Conservation (phyloP, 2,329 filamentous ascomycete genomes). For the Fusarium palustre region DNA sequence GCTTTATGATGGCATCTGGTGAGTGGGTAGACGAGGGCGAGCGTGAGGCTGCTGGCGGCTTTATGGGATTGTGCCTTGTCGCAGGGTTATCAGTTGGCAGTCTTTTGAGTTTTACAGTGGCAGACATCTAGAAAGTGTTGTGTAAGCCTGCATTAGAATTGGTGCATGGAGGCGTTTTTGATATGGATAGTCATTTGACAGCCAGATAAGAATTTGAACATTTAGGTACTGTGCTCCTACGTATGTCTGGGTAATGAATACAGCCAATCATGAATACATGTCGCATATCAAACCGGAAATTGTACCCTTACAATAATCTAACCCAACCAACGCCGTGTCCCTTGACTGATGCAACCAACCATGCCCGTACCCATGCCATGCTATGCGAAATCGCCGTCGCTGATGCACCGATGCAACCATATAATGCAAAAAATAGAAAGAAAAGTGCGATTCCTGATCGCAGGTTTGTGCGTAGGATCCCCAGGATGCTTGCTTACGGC, state of each 20-base stretch:
- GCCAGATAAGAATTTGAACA: conserved; percentile 24
- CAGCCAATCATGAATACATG: conserved; percentile 31
- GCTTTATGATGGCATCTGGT: conserved; percentile 90
- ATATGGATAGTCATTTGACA: conserved; percentile 18
- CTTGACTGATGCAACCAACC: conserved; percentile 40
- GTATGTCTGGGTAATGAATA: conserved; percentile 23
- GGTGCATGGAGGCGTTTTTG: conserved; percentile 21
- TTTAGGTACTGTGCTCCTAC: conserved; percentile 19
- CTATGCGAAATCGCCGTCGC: conserved; percentile 38
- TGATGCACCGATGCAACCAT: conserved; percentile 42
- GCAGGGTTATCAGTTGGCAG: conserved; percentile 87
- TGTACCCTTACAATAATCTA: conserved; percentile 29
- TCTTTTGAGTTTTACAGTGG: conserved; percentile 83
- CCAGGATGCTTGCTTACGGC: conserved; percentile 15
- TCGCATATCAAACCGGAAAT: conserved; percentile 34
- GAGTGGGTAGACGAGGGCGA: conserved; percentile 86
- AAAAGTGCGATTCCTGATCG: conserved; percentile 18
- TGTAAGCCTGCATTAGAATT: conserved; percentile 20
- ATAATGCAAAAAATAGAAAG: conserved; percentile 37
- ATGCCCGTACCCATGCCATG: conserved; percentile 35
- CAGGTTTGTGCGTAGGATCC: conserved; percentile 24
- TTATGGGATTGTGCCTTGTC: conserved; percentile 94
- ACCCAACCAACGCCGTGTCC: conserved; percentile 36
- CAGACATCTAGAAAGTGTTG: conserved; percentile 56
- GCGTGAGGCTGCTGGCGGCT: conserved; percentile 88